These are phyloP conservation scores for Cardamine chenopodiifolia DNA, from an alignment of 345 rosid genomes.

Conservation along the genomic window DNA sequence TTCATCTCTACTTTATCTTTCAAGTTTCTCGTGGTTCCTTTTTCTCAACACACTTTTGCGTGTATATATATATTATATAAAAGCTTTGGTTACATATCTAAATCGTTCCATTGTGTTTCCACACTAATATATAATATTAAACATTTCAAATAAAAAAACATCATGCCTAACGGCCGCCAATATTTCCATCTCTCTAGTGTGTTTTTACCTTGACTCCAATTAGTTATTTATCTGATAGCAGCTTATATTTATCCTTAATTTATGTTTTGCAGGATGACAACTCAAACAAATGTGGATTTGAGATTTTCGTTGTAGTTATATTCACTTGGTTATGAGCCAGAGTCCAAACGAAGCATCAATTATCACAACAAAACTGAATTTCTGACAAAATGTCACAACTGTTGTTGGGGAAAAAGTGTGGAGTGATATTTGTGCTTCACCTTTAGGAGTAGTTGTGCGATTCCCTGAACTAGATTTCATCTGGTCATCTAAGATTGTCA, in stretches of 20 bases:
- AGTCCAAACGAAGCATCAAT: background rate
- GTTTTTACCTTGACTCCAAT: no score
- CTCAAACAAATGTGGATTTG: slow-evolving; percentile 2
- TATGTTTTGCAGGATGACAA: background rate
- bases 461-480: background rate
- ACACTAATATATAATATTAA: no score
- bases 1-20: no score
- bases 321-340: slow-evolving; percentile 5
- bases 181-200: no score
- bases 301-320: background rate
- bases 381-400: background rate
- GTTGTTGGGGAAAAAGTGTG: background rate
- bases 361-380: background rate
- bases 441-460: background rate
- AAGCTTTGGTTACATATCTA: no score
- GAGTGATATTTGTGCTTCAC: background rate
- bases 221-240: no score
- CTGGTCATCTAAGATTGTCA: slow-evolving; percentile 11
- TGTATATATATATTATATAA: no score
- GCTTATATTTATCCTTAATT: background rate
- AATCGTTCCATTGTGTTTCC: no score
- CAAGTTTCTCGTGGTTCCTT: no score
- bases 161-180: no score
- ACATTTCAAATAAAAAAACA: no score
- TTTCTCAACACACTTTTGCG: no score